Base-by-base conservation (phyloP, 345 rosid species). In the Gossypioides kirkii region DNA sequence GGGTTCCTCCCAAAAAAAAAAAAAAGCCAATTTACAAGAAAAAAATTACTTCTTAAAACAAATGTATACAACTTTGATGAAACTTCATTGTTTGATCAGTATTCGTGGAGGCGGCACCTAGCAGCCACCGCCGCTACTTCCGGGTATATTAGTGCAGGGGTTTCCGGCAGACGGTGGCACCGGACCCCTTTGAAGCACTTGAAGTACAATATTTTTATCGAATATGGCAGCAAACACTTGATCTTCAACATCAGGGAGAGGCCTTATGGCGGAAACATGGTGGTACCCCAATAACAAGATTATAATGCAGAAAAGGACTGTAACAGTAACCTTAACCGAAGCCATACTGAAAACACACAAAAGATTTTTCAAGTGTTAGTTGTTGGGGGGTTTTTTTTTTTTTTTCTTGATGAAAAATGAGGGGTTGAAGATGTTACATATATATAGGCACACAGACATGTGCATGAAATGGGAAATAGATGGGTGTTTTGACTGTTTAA, bases 91-190 rank as follows among this genome's bases (percentile, higher is more conserved):
- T 59, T n/a, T 36, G 49, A 53, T 54, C 13, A n/a, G 62, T 71
- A 23, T 63, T 6, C 49, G 68, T 20, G 81, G 70, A 0, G 71
- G 69, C 18, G 26, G 14, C 41, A 25, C 22, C 2, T 32, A 5
- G 38, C 38, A 32, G 1, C 50, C 28, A 3, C 22, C 18, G 10
- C 71, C 87, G 0, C 32, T 47, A 8, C 26, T 22, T 2, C 77
- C 79, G 0, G 87, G 89, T 9, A 78, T 77, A 73, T 73, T 42
- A 0, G 84, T 81, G 80, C 89, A 82, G 17, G 84, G 66, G 11
- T 82, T 84, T 16, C 76, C 25, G 0, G 62, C 26, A 0, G 80
- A 72, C 0, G 85, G 75, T 2, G 89, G 80, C 67, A 82, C 86
- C 0, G 77, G 74, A 17, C 84, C 86, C 68, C 79, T 79, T 10